Base-by-base conservation (phyloP, 306 rosid genomes). In the Clitoria ternatea region DNA sequence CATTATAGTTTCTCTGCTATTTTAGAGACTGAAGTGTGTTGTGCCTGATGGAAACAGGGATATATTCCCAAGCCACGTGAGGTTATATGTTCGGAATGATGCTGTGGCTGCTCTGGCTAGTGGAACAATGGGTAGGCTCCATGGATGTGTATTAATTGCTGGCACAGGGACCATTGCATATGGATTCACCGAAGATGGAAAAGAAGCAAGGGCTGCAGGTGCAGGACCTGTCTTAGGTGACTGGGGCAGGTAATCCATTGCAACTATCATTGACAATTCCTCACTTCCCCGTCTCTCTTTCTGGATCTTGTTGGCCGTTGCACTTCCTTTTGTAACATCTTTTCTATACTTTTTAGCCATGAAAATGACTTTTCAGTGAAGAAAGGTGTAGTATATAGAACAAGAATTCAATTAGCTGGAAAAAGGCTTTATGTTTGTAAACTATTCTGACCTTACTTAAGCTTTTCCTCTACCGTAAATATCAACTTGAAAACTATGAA, bases 191-290 rank as follows among this genome's bases (percentile, higher is more conserved):
- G 90, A 85, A 70, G 98, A 93, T 70, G 97, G 98, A 39, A 83
- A 81, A 85, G 91, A 93, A 82, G 98, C 98, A 49, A 79, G 96
- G 76, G 90, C 98, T 63, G 97, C 97, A 0, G 98, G 98, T 22
- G 97, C 97, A 35, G 98, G 98, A 45, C 98, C 97, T 27, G 88
- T 88, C 70, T 81, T 93, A 76, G 98, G 98, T 82, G 98, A 93
- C 77, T 90, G 98, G 97, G 98, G 98, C 82, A 93, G 98, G 98
- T 93, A 30, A 62, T 53, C 20, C 12, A 3, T 43, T 17, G 10
- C 53, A 11, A 33, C 67, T 61, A 18, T 65, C 66, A 29, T 24
- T 33, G 57, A 4, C 22, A 26, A 42, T n/a, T 24, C 12, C 39
- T 6, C 24, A n/a, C 37, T 13, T 20, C 7, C 6, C 8, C 40